Evolutionary conservation across 768 basidiomycete genomes (phyloP), one percentile per base, ranked within the genome.

Genomic region (Tricholoma bakamatsutake): DNA sequence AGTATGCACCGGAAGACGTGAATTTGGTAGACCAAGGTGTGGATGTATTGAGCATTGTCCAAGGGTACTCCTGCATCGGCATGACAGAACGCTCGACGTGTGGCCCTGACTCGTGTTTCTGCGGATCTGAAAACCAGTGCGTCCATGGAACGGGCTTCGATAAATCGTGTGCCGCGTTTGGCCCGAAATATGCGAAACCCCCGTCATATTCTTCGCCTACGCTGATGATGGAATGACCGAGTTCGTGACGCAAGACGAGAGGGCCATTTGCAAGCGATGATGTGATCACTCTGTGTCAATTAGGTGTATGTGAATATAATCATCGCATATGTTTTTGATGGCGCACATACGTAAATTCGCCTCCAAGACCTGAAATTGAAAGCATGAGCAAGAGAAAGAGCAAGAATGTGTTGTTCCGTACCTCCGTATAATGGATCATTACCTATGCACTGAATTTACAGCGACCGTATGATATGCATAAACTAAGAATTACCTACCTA

Each of bases 151-250:
- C 63, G 31, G 74, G 67, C 27, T 71, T 53, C 9, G 68, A 66
- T 31, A 70, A 61, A 58, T 82, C 66, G 45, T 78, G 70, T 27
- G 76, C 75, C 3, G 86, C 79, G 62, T 92, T 88, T 34, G 77
- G 75, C 13, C 89, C 89, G 61, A 78, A 88, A 67, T 91, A 92
- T 3, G 75, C 84, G 57, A 69, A 82, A 4, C 87, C 89, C 11
- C 88, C 89, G 59, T 91, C 90, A 64, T 92, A 90, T 70, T 90
- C 89, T 69, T 91, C 90, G 4, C 90, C 90, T 17, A 89, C 84
- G 6, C 81, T 72, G 61, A 90, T 87, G 48, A 90, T 81, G 21
- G 87, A 88, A 69, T 92, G 89, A 0, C 89, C 89, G 1, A 90
- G 80, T 67, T 90, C 89, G 62, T 90, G 89, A 5, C 88, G 80